Base-by-base conservation (phyloP, 441 rosid species). In the Euphorbia schlechtendalii region DNA sequence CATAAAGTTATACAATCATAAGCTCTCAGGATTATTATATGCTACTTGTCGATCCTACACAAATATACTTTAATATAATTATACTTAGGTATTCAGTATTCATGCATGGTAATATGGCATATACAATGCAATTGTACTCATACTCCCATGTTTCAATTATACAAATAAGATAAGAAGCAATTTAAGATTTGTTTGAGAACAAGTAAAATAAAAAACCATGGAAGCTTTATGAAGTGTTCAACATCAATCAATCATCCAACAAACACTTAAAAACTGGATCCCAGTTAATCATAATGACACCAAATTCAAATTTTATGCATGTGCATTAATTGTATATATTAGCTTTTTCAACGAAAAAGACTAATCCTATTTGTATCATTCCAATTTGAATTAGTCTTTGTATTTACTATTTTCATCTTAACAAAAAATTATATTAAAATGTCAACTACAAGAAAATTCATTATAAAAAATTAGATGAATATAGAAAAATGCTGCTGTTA, bases 301-400 rank as follows among this genome's bases (percentile, higher is more conserved):
- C 24, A 5, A 49, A 49, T 49, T 49, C 5, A 49, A 18, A 49
- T 49, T 49, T 18, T 2, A 18, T 49, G 24, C 24, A 49, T 20
- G 12, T 40, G 45, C 45, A 40, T 40, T 40, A 40, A 40, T 1
- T 40, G 45, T 40, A 34, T 8, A 40, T 40, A 40, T 40, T 40
- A 49, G 7, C 21, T 49, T 49, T 20, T 49, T 49, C 55, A 49
- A 49, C 21, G 55, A 49, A 49, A 49, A 49, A 49, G 55, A 49
- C 55, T 49, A 49, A n/a, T 49, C 2, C 20, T 18, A 48, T 48
- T 49, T 10, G 1, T 40, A 40, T 2, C 12, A 40, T 49, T 18
- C 5, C 21, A 8, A 49, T 49, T 49, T 49, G 55, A 49, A 49
- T 1, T 7, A 49, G 55, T 49, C 55, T 49, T 49, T 46, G n/a